Conservation (phyloP, 1,284 basidiomycete genomes). For the Abortiporus biennis region DNA sequence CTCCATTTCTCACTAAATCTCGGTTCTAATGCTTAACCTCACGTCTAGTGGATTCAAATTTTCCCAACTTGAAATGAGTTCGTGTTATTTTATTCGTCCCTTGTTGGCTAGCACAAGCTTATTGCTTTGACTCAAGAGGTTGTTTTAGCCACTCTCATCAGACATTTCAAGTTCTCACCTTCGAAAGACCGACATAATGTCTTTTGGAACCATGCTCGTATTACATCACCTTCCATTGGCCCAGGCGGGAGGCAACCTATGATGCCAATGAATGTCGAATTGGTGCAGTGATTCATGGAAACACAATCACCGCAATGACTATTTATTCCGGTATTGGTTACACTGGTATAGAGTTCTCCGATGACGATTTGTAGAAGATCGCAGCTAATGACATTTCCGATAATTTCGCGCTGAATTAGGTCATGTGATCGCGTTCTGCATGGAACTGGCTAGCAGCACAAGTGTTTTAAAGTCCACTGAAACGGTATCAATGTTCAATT, state of each 20-base stretch:
- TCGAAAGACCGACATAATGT: slow-evolving; percentile 9
- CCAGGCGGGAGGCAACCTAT: neutral
- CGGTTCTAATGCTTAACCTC: neutral
- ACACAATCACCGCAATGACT: too few relatives aligned
- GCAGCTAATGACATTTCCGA: too few relatives aligned
- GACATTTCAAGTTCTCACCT: slow-evolving; percentile 11
- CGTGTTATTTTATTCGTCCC: neutral
- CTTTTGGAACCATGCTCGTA: slow-evolving; percentile 10
- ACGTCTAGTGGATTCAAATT: slow-evolving; percentile 14
- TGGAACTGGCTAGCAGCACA: too few relatives aligned
- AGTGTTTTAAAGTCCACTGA: too few relatives aligned
- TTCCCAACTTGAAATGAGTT: slow-evolving; percentile 15
- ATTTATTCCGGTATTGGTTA: too few relatives aligned
- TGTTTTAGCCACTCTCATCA: slow-evolving; percentile 12
- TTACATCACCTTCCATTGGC: slow-evolving; percentile 3
- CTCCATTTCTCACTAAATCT: neutral
- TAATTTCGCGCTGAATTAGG: too few relatives aligned
- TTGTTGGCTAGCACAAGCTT: neutral
- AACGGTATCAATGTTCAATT: too few relatives aligned
- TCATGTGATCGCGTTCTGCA: too few relatives aligned
- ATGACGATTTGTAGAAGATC: too few relatives aligned
- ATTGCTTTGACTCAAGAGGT: slow-evolving; percentile 8
- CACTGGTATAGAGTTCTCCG: too few relatives aligned
- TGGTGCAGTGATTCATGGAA: too few relatives aligned
- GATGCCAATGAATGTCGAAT: neutral